Evolutionary conservation across 2,329 filamentous ascomycete genomes (phyloP).

Genomic region (Claviceps maximensis): DNA sequence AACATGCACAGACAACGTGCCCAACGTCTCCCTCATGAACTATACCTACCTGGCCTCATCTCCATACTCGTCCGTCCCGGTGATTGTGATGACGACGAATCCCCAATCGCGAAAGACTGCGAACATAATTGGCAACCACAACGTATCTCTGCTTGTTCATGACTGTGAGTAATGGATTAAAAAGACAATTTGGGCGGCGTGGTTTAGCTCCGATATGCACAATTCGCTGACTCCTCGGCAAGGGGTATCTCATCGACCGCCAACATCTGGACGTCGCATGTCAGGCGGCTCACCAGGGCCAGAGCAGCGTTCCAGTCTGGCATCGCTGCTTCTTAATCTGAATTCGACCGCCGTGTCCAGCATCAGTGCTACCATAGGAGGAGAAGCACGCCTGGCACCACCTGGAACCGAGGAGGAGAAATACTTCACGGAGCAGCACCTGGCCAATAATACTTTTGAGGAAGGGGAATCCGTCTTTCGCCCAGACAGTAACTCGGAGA

Average conservation of each 20-base stretch:
- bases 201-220: background rate
- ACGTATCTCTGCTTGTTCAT: constrained; percentile 88
- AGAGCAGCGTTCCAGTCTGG: constrained; percentile 59
- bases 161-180: constrained; percentile 46
- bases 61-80: constrained; percentile 54
- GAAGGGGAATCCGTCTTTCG: constrained; percentile 27
- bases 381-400: constrained; percentile 62
- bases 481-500: constrained; percentile 23
- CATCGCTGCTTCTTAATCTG: constrained; percentile 73
- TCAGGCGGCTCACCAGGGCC: constrained; percentile 51
- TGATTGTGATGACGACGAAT: constrained; percentile 90
- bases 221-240: background rate
- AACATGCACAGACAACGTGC: constrained; percentile 69
- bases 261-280: constrained; percentile 49
- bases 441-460: constrained; percentile 86
- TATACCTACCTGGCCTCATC: constrained; percentile 89
- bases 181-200: background rate
- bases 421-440: constrained; percentile 71
- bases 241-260: constrained; percentile 84
- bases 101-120: constrained; percentile 64
- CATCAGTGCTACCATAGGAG: constrained; percentile 89
- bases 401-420: constrained; percentile 66
- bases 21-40: constrained; percentile 96
- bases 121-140: constrained; percentile 73
- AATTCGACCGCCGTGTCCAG: constrained; percentile 79